Evolutionary conservation across 2,329 filamentous ascomycete genomes (phyloP).

Genomic region (Zasmidium cellare): DNA sequence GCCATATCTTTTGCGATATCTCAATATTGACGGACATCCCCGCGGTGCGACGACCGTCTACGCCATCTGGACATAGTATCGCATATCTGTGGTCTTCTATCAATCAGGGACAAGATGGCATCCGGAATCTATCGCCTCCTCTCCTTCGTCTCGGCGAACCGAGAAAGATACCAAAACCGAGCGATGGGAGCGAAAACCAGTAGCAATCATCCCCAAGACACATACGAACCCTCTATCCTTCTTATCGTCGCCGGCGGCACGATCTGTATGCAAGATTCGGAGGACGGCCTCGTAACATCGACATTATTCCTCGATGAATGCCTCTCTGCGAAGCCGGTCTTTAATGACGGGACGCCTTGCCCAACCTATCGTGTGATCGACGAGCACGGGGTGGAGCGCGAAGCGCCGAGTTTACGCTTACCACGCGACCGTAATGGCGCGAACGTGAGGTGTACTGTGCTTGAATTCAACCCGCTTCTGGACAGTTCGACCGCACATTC

Average conservation of each 20-base stretch:
- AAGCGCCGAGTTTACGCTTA: slow-evolving; percentile 70
- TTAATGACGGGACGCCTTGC: slow-evolving; percentile 71
- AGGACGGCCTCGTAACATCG: slow-evolving; percentile 73
- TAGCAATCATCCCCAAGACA: not conserved
- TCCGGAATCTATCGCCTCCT: slow-evolving; percentile 26
- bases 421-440: slow-evolving; percentile 77
- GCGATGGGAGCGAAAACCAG: not conserved
- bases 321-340: slow-evolving; percentile 77
- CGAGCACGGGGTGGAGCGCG: slow-evolving; percentile 24
- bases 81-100: not conserved
- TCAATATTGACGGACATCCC: too few species aligned
- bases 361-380: slow-evolving; percentile 21
- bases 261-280: slow-evolving; percentile 86
- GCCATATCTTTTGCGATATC: too few species aligned
- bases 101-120: too few species aligned
- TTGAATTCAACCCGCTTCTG: slow-evolving; percentile 81
- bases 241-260: slow-evolving; percentile 87
- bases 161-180: slow-evolving; percentile 10
- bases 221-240: slow-evolving; percentile 55
- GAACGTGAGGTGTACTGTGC: slow-evolving; percentile 77
- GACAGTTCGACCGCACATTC: slow-evolving; percentile 91
- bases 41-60: too few species aligned
- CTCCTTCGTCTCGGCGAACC: slow-evolving; percentile 24
- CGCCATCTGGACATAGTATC: too few species aligned
- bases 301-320: slow-evolving; percentile 76